Percentiles rank a stretch among this genome's conserved stretches.
These are phyloP conservation scores for Ophiostoma ips DNA, from an alignment of 2,329 filamentous ascomycete species.

Conservation along the genomic window DNA sequence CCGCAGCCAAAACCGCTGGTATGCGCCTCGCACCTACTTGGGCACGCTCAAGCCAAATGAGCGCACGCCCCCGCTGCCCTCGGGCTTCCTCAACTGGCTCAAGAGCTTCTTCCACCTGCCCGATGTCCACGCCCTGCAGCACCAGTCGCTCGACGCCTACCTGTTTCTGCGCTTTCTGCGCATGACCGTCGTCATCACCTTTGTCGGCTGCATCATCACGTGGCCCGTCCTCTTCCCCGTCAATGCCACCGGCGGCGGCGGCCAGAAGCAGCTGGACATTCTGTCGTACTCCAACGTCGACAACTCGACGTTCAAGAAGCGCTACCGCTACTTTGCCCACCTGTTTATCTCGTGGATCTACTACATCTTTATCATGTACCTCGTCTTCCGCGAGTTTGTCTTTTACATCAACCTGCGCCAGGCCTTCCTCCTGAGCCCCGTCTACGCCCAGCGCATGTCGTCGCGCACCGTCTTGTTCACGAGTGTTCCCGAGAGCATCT, in stretches of 20 bases:
- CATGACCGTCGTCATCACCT: conserved; percentile 58
- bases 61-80: conserved; percentile 44
- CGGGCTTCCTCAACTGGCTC: conserved; percentile 54
- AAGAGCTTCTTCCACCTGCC: conserved; percentile 49
- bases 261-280: conserved; percentile 53
- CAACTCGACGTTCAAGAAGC: conserved; percentile 31
- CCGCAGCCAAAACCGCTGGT: conserved; percentile 31
- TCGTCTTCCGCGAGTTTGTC: conserved; percentile 78
- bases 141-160: conserved; percentile 85
- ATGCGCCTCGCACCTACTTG: conserved; percentile 36
- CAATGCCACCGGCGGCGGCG: conserved; percentile 67
- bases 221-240: conserved; percentile 80
- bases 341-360: conserved; percentile 70
- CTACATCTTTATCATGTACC: conserved; percentile 77
- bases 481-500: conserved; percentile 65
- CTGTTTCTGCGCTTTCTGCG: conserved; percentile 82
- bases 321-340: conserved; percentile 67
- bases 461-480: conserved; percentile 86
- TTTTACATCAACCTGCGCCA: conserved; percentile 93
- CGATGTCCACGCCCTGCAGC: conserved; percentile 72
- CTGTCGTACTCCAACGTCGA: conserved; percentile 67
- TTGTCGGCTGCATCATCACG: conserved; percentile 71
- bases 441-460: conserved; percentile 74
- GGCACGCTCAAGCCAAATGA: conserved; percentile 34
- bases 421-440: conserved; percentile 73